A percentile compares a stretch with the other conserved stretches of the same genome.
Evolutionary conservation across 1,284 basidiomycete genomes (phyloP).

Genomic region (Boletellus sp.): DNA sequence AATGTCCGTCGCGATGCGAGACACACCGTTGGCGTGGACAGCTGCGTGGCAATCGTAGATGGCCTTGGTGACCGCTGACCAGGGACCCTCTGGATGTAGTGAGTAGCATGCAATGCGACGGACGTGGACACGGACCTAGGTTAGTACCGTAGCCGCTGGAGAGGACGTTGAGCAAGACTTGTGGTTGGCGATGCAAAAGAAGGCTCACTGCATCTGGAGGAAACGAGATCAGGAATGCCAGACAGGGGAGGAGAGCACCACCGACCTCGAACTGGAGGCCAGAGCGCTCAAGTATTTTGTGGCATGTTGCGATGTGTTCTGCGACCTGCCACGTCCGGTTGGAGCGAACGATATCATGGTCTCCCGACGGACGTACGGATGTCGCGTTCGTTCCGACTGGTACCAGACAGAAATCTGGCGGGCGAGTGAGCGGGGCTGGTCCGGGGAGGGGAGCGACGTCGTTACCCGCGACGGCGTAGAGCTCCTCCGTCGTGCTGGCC

Average conservation of each 20-base stretch:
- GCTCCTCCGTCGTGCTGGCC: slow-evolving; percentile 34
- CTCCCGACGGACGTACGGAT: slow-evolving; percentile 44
- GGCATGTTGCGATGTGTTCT: slow-evolving; percentile 74
- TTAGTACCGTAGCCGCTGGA: slow-evolving; percentile 87
- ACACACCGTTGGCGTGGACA: slow-evolving; percentile 74
- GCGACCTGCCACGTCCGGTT: slow-evolving; percentile 59
- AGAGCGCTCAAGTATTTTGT: slow-evolving; percentile 74
- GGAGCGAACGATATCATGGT: neutral
- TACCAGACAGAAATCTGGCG: slow-evolving; percentile 76
- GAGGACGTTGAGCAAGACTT: slow-evolving; percentile 9
- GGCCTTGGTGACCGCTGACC: slow-evolving; percentile 74
- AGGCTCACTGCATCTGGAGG: slow-evolving; percentile 67
- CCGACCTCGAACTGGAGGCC: slow-evolving; percentile 78
- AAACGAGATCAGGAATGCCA: slow-evolving; percentile 1
- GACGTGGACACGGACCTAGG: slow-evolving; percentile 48
- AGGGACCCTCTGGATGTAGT: slow-evolving; percentile 65
- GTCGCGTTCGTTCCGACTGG: slow-evolving; percentile 72
- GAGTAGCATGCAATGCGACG: slow-evolving; percentile 1
- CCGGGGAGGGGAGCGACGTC: neutral
- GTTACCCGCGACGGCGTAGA: slow-evolving; percentile 64
- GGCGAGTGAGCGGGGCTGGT: neutral
- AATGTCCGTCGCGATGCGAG: slow-evolving; percentile 82
- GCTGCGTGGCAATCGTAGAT: slow-evolving; percentile 88
- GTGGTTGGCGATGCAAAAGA: slow-evolving; percentile 2
- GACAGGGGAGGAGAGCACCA: slow-evolving; percentile 4